Percentiles rank a stretch among this genome's conserved stretches.
phyloP scores from a whole-genome alignment of 129 eudicot genomes.

The Flaveria robusta region DNA sequence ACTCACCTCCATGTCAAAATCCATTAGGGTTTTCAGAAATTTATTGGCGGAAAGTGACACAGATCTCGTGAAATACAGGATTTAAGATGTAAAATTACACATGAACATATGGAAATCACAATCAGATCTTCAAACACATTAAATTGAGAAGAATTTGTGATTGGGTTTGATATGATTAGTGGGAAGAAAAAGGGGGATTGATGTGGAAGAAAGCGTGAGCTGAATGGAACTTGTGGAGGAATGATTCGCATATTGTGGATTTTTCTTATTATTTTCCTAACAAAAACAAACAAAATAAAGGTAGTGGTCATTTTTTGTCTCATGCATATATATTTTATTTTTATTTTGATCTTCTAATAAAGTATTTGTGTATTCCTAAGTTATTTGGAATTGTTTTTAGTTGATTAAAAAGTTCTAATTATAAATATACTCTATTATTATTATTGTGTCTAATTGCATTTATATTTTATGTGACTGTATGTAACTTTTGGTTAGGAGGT shows the following conservation, averaged over 20 bases:
- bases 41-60: not conserved
- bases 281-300: constrained; percentile 35
- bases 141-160: constrained; percentile 10
- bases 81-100: not conserved
- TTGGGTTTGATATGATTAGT: constrained; percentile 3
- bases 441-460: too few relatives aligned
- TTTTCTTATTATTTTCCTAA: constrained; percentile 14
- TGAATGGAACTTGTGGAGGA: constrained; percentile 33
- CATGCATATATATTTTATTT: not conserved
- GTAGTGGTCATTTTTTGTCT: constrained; percentile 40
- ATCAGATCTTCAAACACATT: not conserved
- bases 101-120: not conserved
- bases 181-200: constrained; percentile 21
- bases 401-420: too few relatives aligned
- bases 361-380: too few relatives aligned
- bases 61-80: constrained; percentile 19
- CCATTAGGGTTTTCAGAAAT: constrained; percentile 16
- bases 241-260: constrained; percentile 34
- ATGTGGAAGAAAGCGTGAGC: constrained; percentile 36
- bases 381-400: too few relatives aligned
- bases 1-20: too few relatives aligned
- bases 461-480: too few relatives aligned
- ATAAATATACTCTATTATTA: too few relatives aligned
- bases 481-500: too few relatives aligned
- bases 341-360: too few relatives aligned